Base-by-base conservation (phyloP, 352 stramenopile genomes). In the Pythium oligandrum region DNA sequence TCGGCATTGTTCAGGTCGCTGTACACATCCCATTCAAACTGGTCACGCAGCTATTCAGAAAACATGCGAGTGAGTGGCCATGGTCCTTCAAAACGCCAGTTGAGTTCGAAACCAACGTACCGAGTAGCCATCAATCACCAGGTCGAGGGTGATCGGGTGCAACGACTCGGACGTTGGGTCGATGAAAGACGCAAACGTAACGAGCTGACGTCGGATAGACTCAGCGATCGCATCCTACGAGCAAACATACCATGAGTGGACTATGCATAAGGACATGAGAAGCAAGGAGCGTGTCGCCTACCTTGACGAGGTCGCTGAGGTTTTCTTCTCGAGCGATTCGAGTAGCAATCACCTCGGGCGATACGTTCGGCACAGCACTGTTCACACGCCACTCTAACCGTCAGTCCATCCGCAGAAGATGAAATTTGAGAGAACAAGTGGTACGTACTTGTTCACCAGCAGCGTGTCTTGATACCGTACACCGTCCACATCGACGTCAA, bases 21-120 rank as follows among this genome's bases (percentile, higher is more conserved):
- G 36, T 64, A 76, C 35, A 88, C 78, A 48, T 91, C 78, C 81
- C 81, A 91, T 51, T 91, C 81, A 33, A 91, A 87, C 55, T 90
- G 81, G 60, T 91, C 81, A 6, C 73, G 78, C 3, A 91, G 59
- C 81, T 91, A 52, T 7, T 35, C 6, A 11, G n/a, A 7, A 9
- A 49, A 12, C 40, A 53, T 26, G 17, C 17, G 17, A 26, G 17
- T 26, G 17, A 26, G 17, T 26, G 17, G 17, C 17, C 17, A 26
- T 26, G 17, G 17, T 26, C 17, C 17, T 26, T 26, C 17, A 26
- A 26, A 26, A 26, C 17, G 17, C 17, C 17, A 26, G 17, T 26
- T 26, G 17, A 26, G 17, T 26, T 26, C 17, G 17, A 26, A 26
- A 26, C 17, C 17, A 26, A 73, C 75, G 44, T 67, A 91, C 80